A percentile compares a stretch with the other conserved stretches of the same genome.
phyloP scores from a whole-genome alignment of 148 eudicot genomes.

The Cornus controversa region DNA sequence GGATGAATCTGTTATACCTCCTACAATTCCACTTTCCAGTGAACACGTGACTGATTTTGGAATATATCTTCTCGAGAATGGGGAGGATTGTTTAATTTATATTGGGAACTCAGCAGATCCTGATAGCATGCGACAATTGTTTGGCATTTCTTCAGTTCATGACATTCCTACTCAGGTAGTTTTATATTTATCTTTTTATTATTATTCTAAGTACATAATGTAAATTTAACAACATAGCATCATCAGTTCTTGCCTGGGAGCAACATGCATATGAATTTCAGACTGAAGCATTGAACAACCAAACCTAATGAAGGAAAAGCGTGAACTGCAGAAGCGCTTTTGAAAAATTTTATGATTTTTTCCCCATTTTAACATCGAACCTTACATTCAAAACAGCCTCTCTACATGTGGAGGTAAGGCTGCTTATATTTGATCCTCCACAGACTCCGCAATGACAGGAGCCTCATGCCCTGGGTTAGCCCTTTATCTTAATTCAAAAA shows the following conservation, averaged over 20 bases:
- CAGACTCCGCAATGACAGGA: too few relatives aligned
- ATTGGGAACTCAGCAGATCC: slow-evolving; percentile 65
- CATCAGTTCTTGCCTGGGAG: background rate
- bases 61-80: slow-evolving; percentile 93
- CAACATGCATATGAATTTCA: background rate
- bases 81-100: slow-evolving; percentile 81
- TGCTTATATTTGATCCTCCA: too few relatives aligned
- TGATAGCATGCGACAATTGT: slow-evolving; percentile 53
- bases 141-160: slow-evolving; percentile 66
- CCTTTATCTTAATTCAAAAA: too few relatives aligned
- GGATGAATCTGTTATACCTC: slow-evolving; percentile 64
- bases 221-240: background rate
- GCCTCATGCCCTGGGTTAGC: too few relatives aligned
- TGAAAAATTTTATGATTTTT: too few relatives aligned
- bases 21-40: slow-evolving; percentile 75
- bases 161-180: slow-evolving; percentile 78
- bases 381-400: too few relatives aligned
- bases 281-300: background rate
- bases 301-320: background rate
- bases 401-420: too few relatives aligned
- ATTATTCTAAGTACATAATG: background rate
- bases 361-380: too few relatives aligned
- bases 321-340: too few relatives aligned
- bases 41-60: slow-evolving; percentile 83
- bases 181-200: slow-evolving; percentile 3